A percentile compares a stretch with the other conserved stretches of the same genome.
phyloP scores from a whole-genome alignment of 495 filamentous ascomycete species.

The Neurospora pannonica region DNA sequence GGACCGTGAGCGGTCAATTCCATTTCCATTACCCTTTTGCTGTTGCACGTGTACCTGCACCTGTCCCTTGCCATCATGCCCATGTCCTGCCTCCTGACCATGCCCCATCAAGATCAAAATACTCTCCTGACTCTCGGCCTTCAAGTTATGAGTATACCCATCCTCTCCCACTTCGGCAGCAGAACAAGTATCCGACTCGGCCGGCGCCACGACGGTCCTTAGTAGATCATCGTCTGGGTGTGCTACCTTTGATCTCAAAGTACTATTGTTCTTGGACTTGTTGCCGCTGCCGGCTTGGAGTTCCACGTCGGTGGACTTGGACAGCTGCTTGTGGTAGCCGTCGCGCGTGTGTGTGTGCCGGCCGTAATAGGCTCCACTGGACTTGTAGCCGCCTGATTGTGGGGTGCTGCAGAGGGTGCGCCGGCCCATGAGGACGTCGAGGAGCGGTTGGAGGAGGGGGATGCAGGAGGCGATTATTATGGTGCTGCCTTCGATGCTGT shows the following conservation, averaged over 20 bases:
- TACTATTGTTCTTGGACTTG: neutral
- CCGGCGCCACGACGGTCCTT: neutral
- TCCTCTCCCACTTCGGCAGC: neutral
- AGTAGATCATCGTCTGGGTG: neutral
- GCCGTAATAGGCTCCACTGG: neutral
- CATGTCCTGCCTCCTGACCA: neutral
- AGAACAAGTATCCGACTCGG: neutral
- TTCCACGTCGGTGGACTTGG: neutral
- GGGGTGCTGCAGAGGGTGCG: neutral
- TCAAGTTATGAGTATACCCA: neutral
- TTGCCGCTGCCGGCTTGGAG: neutral
- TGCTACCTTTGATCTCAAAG: no score
- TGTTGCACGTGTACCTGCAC: no score
- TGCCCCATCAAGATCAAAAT: neutral
- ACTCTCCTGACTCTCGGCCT: neutral
- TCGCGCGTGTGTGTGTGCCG: neutral
- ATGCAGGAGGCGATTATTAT: slow-evolving; percentile 43
- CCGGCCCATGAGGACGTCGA: slow-evolving; percentile 13
- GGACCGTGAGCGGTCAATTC: neutral
- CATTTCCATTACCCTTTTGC: neutral
- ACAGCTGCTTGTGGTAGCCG: neutral
- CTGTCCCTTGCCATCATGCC: neutral
- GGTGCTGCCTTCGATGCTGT: slow-evolving; percentile 36
- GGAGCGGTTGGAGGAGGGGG: slow-evolving; percentile 35
- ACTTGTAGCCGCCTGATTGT: neutral